Evolutionary conservation across 2,329 filamentous ascomycete species (phyloP), one percentile per base, ranked within the genome.

Genomic region (Blumeria graminis): DNA sequence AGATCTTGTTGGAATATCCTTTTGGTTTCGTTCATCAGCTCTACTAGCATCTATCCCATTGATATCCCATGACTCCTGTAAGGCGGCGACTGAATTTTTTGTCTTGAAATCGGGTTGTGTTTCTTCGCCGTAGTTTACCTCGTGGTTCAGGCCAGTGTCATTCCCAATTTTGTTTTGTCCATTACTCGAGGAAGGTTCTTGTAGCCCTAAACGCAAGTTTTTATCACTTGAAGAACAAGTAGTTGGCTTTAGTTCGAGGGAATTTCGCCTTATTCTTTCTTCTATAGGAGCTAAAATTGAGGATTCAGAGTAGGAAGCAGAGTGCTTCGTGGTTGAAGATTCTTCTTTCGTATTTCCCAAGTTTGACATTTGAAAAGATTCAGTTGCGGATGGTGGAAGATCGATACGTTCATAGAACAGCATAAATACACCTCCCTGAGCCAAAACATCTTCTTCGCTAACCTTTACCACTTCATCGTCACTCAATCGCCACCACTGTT

Each of bases 341-440:
- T 28, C 22, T 28, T 28, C 22, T 28, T 28, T 28, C 1, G 22
- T 28, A 4, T 28, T 28, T 28, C 22, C 22, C 22, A 28, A 28
- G 22, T 28, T 28, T 28, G 22, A 28, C 22, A 28, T 28, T 28
- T 28, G 22, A 28, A 28, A 28, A 28, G 22, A 28, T 2, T 28
- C 22, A 28, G 22, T 28, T 28, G 22, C 22, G 22, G 22, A 28
- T 28, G 22, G 22, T 28, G 22, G 22, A 28, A 28, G 22, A 28
- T 83, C 79, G 28, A 84, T 71, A 51, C 77, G 78, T 66, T 98
- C 90, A 67, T 96, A 98, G 67, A 96, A 96, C 0, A 96, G 75
- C 90, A 98, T 96, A 66, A 96, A 96, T 0, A 89, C 90, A 1
- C 86, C 87, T 35, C 65, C 81, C 62, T 94, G 82, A 1, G 74